phyloP scores from a whole-genome alignment of 768 basidiomycete genomes.

The Tricholoma sp. region DNA sequence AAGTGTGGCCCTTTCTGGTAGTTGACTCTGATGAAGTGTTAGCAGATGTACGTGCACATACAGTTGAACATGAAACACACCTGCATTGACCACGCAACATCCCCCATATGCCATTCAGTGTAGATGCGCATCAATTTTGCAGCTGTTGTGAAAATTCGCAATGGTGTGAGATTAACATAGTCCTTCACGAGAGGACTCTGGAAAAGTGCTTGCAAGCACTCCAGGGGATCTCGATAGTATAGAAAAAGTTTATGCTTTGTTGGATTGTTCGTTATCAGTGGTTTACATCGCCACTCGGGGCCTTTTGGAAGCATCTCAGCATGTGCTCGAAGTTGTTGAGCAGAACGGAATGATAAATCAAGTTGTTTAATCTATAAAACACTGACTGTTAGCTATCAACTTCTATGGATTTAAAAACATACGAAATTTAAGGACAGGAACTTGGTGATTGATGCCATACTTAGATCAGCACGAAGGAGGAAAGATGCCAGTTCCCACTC shows the following conservation, averaged over 20 bases:
- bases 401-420: background rate
- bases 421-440: slow-evolving; percentile 24
- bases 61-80: too few species aligned
- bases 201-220: too few species aligned
- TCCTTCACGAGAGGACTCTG: too few species aligned
- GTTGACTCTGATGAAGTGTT: too few species aligned
- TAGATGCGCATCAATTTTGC: too few species aligned
- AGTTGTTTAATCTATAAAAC: slow-evolving; percentile 10
- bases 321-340: slow-evolving; percentile 20
- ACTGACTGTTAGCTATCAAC: background rate
- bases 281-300: slow-evolving; percentile 20
- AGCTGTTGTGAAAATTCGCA: too few species aligned
- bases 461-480: slow-evolving; percentile 21
- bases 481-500: slow-evolving; percentile 30
- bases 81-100: too few species aligned
- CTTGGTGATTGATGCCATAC: slow-evolving; percentile 21
- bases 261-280: slow-evolving; percentile 8
- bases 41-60: too few species aligned
- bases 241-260: slow-evolving; percentile 21
- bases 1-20: too few species aligned
- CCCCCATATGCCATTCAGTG: too few species aligned
- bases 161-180: too few species aligned
- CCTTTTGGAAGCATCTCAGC: slow-evolving; percentile 23
- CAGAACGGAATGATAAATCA: slow-evolving; percentile 19
- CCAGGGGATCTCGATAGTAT: too few species aligned